Conservation (phyloP, 1,139 yeast genomes). For the Hemisphaericaspora xylanilytica region DNA sequence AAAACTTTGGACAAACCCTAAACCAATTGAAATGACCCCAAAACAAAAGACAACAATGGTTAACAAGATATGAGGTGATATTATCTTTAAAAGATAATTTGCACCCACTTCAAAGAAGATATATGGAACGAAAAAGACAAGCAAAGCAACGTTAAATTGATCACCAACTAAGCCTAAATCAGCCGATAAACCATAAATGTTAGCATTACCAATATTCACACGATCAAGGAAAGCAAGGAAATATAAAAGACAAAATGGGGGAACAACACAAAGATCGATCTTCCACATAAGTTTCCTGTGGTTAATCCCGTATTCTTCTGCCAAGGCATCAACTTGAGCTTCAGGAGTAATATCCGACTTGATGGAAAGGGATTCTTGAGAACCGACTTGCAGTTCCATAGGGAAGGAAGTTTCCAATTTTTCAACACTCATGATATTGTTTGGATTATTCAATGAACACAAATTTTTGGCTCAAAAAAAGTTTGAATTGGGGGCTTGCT, state of each 20-base stretch:
- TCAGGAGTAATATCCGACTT: constrained; percentile 4
- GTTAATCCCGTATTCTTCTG: constrained; percentile 33
- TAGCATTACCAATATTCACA: constrained; percentile 74
- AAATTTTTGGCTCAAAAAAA: too few relatives aligned
- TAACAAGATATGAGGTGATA: constrained; percentile 67
- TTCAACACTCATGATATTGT: neutral
- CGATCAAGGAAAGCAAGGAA: constrained; percentile 69
- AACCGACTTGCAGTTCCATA: neutral
- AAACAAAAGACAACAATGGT: constrained; percentile 54
- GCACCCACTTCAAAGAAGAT: constrained; percentile 65
- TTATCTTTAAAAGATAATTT: constrained; percentile 56
- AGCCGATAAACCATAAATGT: constrained; percentile 57
- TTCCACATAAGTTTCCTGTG: constrained; percentile 57
- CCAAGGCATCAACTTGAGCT: constrained; percentile 28
- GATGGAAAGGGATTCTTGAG: neutral
- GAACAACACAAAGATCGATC: constrained; percentile 63
- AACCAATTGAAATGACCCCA: constrained; percentile 62
- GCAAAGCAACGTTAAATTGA: constrained; percentile 62
- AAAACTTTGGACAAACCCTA: constrained; percentile 60
- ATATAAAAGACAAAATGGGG: constrained; percentile 67
- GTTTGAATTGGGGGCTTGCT: too few relatives aligned
- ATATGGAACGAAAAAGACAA: constrained; percentile 73
- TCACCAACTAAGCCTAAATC: constrained; percentile 53
- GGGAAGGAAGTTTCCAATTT: neutral
- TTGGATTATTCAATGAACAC: too few relatives aligned